Evolutionary conservation across 176 grass and related monocot species (phyloP).

Genomic region (Triticum timopheevii): DNA sequence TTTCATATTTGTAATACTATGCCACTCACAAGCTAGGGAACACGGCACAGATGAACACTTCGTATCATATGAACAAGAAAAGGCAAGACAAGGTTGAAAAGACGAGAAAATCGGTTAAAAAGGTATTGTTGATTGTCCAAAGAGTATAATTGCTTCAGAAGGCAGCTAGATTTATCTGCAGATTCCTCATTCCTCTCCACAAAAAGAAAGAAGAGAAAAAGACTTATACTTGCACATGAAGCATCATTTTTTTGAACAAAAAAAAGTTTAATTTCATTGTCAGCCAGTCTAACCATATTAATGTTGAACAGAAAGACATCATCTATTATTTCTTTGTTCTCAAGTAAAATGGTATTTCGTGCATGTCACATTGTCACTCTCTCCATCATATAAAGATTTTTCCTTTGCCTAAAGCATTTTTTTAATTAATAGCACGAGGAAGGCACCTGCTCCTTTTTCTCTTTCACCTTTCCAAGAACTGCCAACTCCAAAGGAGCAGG

Average conservation of each 20-base stretch:
- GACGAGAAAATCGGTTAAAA: not conserved
- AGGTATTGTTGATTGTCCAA: slow-evolving; percentile 7
- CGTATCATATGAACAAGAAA: not conserved
- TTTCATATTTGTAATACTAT: not conserved
- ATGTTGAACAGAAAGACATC: slow-evolving; percentile 1
- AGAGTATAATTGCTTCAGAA: slow-evolving; percentile 31
- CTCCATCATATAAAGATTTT: slow-evolving; percentile 3
- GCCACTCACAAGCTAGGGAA: too few relatives aligned
- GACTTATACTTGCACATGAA: slow-evolving; percentile 31
- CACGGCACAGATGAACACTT: too few relatives aligned
- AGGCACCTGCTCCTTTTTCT: not conserved
- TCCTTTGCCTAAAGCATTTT: not conserved
- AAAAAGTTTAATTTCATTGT: not conserved
- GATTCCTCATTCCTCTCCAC: not conserved
- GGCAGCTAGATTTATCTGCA: not conserved
- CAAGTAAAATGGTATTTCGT: not conserved
- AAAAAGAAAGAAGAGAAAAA: not conserved
- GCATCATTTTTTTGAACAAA: not conserved
- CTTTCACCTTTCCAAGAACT: slow-evolving; percentile 2
- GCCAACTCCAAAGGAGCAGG: slow-evolving; percentile 14
- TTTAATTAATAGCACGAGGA: not conserved
- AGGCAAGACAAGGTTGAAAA: not conserved
- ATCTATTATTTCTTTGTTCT: not conserved
- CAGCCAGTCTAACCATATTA: slow-evolving; percentile 19
- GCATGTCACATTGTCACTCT: not conserved